Conservation (phyloP, 2,329 filamentous ascomycete genomes). For the Mycosphaerelloides madeirae region DNA sequence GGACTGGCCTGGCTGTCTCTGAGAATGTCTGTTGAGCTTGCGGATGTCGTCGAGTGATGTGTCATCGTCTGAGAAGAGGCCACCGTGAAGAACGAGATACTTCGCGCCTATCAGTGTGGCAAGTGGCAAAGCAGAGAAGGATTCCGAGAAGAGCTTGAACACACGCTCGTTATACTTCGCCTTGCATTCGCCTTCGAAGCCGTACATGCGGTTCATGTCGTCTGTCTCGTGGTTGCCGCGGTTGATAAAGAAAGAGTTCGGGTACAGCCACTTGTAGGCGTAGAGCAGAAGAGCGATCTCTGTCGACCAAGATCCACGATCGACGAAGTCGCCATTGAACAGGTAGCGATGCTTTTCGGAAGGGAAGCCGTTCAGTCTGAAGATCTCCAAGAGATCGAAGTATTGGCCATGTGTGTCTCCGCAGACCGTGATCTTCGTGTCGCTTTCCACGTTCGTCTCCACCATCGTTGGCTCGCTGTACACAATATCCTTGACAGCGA, state of each 20-base stretch:
- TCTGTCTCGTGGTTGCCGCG: slow-evolving; percentile 93
- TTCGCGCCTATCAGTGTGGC: slow-evolving; percentile 88
- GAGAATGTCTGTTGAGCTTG: slow-evolving; percentile 83
- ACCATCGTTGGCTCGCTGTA: slow-evolving; percentile 96
- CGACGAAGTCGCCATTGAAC: slow-evolving; percentile 98
- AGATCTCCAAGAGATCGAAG: slow-evolving; percentile 94
- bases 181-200: slow-evolving; percentile 97
- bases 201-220: slow-evolving; percentile 95
- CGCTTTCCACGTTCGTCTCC: slow-evolving; percentile 75
- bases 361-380: slow-evolving; percentile 82
- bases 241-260: slow-evolving; percentile 83
- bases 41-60: slow-evolving; percentile 88
- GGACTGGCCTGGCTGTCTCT: slow-evolving; percentile 85
- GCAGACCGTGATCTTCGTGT: slow-evolving; percentile 81
- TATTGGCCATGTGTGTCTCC: slow-evolving; percentile 98
- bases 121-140: slow-evolving; percentile 87
- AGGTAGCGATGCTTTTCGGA: slow-evolving; percentile 85
- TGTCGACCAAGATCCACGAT: slow-evolving; percentile 96
- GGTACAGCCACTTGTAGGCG: slow-evolving; percentile 93
- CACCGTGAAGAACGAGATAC: slow-evolving; percentile 88
- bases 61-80: slow-evolving; percentile 93
- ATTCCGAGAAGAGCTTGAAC: slow-evolving; percentile 97
- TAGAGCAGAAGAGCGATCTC: slow-evolving; percentile 92
- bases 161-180: slow-evolving; percentile 94
- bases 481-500: slow-evolving; percentile 83